Percentiles rank a stretch among this genome's conserved stretches.
Evolutionary conservation across 1,284 basidiomycete genomes (phyloP).

Genomic region (Cryptococcus maquisensis): DNA sequence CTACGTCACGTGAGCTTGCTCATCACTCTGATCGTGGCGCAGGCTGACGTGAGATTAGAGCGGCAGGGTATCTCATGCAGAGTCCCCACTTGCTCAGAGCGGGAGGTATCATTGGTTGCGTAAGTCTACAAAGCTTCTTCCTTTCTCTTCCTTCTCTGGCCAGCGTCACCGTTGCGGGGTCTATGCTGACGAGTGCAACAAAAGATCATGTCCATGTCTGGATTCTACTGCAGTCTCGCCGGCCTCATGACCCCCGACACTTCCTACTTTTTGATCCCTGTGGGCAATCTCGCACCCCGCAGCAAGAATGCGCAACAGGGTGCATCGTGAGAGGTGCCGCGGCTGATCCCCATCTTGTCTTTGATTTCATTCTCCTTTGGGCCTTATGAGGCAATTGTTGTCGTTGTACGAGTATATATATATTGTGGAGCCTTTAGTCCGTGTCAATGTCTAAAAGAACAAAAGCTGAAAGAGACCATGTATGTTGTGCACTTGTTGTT

Average conservation of each 20-base stretch:
- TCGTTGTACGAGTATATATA: no score
- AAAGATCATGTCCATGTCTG: conserved; percentile 14
- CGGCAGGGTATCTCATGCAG: conserved; percentile 39
- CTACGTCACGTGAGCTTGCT: conserved; percentile 44
- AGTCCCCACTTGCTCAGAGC: conserved; percentile 52
- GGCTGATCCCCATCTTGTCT: no score
- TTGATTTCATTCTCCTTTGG: no score
- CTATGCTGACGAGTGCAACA: conserved; percentile 28
- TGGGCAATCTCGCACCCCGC: conserved; percentile 21
- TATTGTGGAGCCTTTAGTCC: no score
- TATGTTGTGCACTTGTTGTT: no score
- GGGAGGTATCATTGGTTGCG: conserved; percentile 66
- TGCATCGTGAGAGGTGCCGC: no score
- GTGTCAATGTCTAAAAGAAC: no score
- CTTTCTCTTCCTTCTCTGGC: not conserved
- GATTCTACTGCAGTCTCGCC: conserved; percentile 51
- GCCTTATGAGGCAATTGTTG: no score
- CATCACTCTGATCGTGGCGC: conserved; percentile 1
- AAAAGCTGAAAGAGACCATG: no score
- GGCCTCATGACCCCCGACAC: conserved; percentile 52
- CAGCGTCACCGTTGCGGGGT: conserved; percentile 13
- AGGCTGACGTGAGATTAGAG: conserved; percentile 7
- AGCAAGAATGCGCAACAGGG: no score
- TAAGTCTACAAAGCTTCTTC: conserved; percentile 27
- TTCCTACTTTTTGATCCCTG: conserved; percentile 51